Percentiles rank a stretch among this genome's conserved stretches.
These are phyloP conservation scores for Colletotrichum sp. DNA, from an alignment of 2,329 filamentous ascomycete species.

Conservation along the genomic window DNA sequence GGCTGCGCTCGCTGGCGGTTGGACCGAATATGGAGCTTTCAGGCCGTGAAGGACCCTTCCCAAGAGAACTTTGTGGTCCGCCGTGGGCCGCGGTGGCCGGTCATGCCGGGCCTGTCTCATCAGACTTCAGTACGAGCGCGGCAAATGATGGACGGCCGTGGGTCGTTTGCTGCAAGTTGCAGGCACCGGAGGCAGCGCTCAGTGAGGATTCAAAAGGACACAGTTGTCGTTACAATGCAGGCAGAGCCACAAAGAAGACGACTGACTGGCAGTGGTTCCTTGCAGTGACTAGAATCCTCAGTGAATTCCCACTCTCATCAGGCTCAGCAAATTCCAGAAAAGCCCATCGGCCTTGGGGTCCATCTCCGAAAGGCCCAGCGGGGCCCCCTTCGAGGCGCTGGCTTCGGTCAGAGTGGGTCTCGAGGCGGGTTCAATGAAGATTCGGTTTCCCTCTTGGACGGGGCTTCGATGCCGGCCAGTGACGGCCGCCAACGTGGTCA, in stretches of 20 bases:
- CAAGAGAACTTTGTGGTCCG: neutral
- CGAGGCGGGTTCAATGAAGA: neutral
- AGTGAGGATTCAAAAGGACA: slow-evolving; percentile 3
- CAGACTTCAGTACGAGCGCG: slow-evolving; percentile 6
- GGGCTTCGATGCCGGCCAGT: slow-evolving; percentile 14
- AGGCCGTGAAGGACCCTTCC: neutral
- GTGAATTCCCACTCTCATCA: neutral
- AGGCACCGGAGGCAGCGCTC: neutral
- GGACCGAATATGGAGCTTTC: neutral
- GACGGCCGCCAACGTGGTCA: slow-evolving; percentile 21
- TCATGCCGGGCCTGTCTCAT: slow-evolving; percentile 3
- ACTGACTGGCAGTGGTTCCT: neutral
- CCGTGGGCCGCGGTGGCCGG: slow-evolving; percentile 4
- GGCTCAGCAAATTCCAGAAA: neutral
- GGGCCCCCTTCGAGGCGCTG: neutral
- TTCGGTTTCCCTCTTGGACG: slow-evolving; percentile 2
- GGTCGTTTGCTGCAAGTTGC: neutral
- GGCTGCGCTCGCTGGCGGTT: neutral
- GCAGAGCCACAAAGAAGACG: neutral
- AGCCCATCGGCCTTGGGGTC: neutral
- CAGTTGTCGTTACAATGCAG: neutral
- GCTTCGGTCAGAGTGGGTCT: slow-evolving; percentile 1
- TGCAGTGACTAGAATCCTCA: neutral
- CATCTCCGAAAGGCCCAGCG: neutral
- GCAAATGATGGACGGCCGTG: neutral